Percentiles rank a stretch among this genome's conserved stretches.
These are phyloP conservation scores for Cryptococcus sp. DNA, from an alignment of 1,284 basidiomycete species.

Conservation along the genomic window DNA sequence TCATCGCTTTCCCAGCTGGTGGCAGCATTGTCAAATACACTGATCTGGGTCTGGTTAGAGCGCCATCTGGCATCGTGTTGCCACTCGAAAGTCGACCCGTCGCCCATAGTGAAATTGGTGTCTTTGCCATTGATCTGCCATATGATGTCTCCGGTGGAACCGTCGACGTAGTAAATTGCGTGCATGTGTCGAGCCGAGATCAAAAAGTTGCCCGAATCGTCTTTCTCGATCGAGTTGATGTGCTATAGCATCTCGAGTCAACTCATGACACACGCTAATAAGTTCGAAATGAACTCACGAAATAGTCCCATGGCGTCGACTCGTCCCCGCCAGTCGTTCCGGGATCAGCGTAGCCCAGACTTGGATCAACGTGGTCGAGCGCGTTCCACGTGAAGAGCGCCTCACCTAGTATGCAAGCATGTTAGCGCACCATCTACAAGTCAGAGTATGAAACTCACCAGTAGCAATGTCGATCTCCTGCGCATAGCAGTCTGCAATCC, in stretches of 20 bases:
- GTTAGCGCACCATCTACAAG: not conserved
- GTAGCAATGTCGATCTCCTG: constrained; percentile 47
- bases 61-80: constrained; percentile 41
- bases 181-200: constrained; percentile 42
- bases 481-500: constrained; percentile 30
- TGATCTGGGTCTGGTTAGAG: constrained; percentile 18
- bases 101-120: constrained; percentile 32
- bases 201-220: constrained; percentile 43
- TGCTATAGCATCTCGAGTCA: constrained; percentile 23
- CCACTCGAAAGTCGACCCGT: constrained; percentile 27
- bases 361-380: constrained; percentile 36
- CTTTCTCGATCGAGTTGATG: constrained; percentile 46
- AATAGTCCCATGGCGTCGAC: constrained; percentile 31
- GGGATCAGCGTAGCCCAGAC: constrained; percentile 25
- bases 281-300: constrained; percentile 10
- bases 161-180: constrained; percentile 42
- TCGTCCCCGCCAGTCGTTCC: constrained; percentile 22
- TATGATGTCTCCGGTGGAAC: constrained; percentile 30
- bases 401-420: constrained; percentile 7
- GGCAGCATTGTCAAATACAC: constrained; percentile 45
- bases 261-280: not conserved
- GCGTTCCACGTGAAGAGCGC: constrained; percentile 39
- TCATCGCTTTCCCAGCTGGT: constrained; percentile 21
- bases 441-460: constrained; percentile 13
- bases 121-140: constrained; percentile 44